Evolutionary conservation across 129 eudicot species (phyloP).

Genomic region (Artemisia tridentata): DNA sequence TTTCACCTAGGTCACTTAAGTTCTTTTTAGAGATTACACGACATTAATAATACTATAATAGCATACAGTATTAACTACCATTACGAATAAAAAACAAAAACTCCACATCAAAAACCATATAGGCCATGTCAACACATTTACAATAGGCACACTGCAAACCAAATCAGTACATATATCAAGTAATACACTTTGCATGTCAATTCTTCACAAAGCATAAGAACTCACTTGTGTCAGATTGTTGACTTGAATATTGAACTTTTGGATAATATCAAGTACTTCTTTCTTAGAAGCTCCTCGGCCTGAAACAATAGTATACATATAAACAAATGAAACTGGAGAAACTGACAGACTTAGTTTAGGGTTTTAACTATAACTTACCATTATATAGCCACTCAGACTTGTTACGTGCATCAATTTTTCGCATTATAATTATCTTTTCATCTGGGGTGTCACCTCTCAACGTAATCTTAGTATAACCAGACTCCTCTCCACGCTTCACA

Average conservation of each 20-base stretch:
- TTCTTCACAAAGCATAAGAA: neutral
- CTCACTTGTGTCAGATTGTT: conserved; percentile 97
- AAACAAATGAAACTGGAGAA: neutral
- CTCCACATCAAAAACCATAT: too few species aligned
- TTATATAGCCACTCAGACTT: conserved; percentile 91
- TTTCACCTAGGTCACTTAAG: too few species aligned
- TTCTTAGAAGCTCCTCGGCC: conserved; percentile 67
- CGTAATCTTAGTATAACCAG: conserved; percentile 69
- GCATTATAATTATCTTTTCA: conserved; percentile 53
- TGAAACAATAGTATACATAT: conserved; percentile 31
- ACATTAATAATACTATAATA: neutral
- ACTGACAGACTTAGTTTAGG: neutral
- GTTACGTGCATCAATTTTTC: conserved; percentile 75
- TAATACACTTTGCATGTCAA: too few species aligned
- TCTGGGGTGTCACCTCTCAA: conserved; percentile 61
- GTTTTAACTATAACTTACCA: conserved; percentile 40
- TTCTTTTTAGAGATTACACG: too few species aligned
- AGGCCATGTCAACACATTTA: too few species aligned
- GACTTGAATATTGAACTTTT: conserved; percentile 91
- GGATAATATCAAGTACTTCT: conserved; percentile 62
- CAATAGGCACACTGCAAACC: too few species aligned
- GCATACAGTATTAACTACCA: too few species aligned
- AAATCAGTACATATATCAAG: too few species aligned
- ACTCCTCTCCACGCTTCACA: conserved; percentile 92
- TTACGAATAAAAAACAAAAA: too few species aligned